A percentile compares a stretch with the other conserved stretches of the same genome.
Conservation (phyloP, 768 basidiomycete genomes). For the Lyophyllum atratum region DNA sequence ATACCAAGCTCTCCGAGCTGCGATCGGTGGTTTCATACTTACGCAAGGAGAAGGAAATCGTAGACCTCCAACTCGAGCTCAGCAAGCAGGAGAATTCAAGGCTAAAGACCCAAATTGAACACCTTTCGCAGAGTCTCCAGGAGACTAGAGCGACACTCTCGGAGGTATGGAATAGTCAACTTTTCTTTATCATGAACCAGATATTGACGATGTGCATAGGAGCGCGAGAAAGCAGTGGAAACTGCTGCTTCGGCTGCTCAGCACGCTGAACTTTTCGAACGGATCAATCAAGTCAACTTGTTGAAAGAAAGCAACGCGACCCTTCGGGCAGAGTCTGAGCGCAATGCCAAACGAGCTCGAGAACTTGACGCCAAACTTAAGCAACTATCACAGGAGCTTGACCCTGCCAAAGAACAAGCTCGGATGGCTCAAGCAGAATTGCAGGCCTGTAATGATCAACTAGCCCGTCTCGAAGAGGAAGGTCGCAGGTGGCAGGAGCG, state of each 20-base stretch:
- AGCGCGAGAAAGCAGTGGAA: constrained; percentile 77
- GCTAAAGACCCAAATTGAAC: constrained; percentile 75
- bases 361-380: constrained; percentile 69
- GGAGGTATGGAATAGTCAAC: constrained; percentile 46
- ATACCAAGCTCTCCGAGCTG: constrained; percentile 70
- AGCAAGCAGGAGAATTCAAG: constrained; percentile 74
- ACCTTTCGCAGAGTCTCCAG: constrained; percentile 66
- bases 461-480: constrained; percentile 74
- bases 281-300: constrained; percentile 85
- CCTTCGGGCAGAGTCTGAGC: constrained; percentile 74
- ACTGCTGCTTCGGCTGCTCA: constrained; percentile 73
- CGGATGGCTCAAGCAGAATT: constrained; percentile 71
- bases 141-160: constrained; percentile 71
- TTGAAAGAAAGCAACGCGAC: constrained; percentile 88
- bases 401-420: constrained; percentile 74
- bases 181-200: background rate
- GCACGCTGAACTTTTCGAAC: constrained; percentile 81
- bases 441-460: constrained; percentile 66
- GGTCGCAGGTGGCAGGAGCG: constrained; percentile 83
- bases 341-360: constrained; percentile 64
- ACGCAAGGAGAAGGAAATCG: constrained; percentile 90
- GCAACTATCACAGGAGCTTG: constrained; percentile 59
- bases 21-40: constrained; percentile 81
- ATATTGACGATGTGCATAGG: constrained; percentile 40
- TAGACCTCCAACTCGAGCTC: constrained; percentile 84